Evolutionary conservation across 2,329 filamentous ascomycete genomes (phyloP), one percentile per base, ranked within the genome.

Genomic region (Leptographium galeiforme): DNA sequence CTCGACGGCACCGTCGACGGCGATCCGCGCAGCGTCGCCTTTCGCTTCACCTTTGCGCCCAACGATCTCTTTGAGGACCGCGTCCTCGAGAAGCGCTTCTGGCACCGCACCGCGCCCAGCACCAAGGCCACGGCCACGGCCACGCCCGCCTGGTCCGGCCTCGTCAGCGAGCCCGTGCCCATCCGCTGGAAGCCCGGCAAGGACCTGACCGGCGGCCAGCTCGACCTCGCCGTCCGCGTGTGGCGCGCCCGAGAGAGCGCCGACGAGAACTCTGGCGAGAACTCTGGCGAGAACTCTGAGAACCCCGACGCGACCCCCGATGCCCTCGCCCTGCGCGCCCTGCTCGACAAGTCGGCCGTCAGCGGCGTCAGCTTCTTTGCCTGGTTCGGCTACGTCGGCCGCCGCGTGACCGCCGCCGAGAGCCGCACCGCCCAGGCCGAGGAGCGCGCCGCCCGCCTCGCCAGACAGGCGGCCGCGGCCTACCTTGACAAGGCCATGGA

Each of bases 21-120:
- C 63, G 87, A 93, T 63, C 91, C 91, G 25, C 83, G 89, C 66
- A 89, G 83, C 70, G 67, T 97, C 61, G 72, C 77, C 56, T 79
- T 95, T 73, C 82, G 72, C 57, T 89, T 93, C 64, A 82, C 87
- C 62, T 95, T 95, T 69, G 71, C 70, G 56, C 77, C 82, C 58
- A 97, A 97, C 70, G 82, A 89, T 50, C 83, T 84, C 72, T 95
- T 97, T 63, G 77, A 83, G 65, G 77, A 95, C 71, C 75, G 72
- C 53, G 78, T 82, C 52, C 71, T 97, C 49, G 86, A 91, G 71
- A 97, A 97, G 82, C 87, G 86, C 65, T 95, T 97, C 71, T 91
- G 84, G 79, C 89, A 84, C 76, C 82, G 90, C 60, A 51, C 48
- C 12, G 40, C 43, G 19, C 32, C 50, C 7, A 11, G 14, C 13